A percentile compares a stretch with the other conserved stretches of the same genome.
Evolutionary conservation across 179 eudicot species (phyloP).

Genomic region (Spergularia azorica): DNA sequence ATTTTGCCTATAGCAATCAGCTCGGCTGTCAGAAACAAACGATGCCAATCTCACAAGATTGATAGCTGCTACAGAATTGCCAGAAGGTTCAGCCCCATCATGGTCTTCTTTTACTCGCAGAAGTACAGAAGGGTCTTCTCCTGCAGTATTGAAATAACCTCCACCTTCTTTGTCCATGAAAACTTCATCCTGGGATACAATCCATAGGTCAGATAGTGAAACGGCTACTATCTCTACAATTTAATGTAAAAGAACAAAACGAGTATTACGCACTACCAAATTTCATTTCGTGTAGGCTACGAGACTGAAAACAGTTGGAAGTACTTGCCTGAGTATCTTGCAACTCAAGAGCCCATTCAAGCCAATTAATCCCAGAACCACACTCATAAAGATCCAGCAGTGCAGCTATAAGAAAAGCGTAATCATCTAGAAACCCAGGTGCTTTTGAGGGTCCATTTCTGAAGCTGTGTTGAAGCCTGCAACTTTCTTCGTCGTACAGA

Average conservation of each 20-base stretch:
- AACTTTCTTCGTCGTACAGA: conserved; percentile 51
- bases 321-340: conserved; percentile 77
- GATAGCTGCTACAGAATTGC: conserved; percentile 83
- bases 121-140: conserved; percentile 89
- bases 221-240: too few species aligned
- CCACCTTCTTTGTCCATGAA: conserved; percentile 88
- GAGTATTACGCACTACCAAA: too few species aligned
- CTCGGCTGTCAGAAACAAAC: conserved; percentile 41
- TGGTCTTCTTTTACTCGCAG: conserved; percentile 93
- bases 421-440: conserved; percentile 91
- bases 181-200: conserved; percentile 60
- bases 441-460: conserved; percentile 95
- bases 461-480: conserved; percentile 82
- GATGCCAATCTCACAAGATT: conserved; percentile 78
- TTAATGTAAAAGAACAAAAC: too few species aligned
- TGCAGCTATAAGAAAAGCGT: conserved; percentile 81
- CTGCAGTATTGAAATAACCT: conserved; percentile 84
- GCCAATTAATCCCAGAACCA: conserved; percentile 68
- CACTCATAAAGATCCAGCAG: conserved; percentile 81
- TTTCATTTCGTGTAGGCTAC: not conserved
- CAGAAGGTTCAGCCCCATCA: conserved; percentile 98
- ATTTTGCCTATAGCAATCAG: conserved; percentile 51
- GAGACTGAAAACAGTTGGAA: not conserved
- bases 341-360: conserved; percentile 77
- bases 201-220: not conserved